Evolutionary conservation across 2,329 filamentous ascomycete species (phyloP).

Genomic region (Immersiporthe knoxdaviesiana): DNA sequence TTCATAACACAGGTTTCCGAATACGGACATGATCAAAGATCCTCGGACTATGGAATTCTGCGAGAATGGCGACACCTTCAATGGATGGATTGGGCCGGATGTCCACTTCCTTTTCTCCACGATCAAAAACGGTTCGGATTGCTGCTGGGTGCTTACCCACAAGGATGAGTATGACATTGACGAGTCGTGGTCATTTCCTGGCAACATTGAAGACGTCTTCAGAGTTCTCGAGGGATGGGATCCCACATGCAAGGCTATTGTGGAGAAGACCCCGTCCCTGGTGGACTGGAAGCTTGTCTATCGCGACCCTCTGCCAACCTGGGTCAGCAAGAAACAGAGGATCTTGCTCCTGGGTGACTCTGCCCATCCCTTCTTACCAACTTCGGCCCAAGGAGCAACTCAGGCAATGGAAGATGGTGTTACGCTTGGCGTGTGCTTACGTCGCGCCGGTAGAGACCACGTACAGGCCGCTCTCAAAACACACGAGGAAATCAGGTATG

Average conservation of each 20-base stretch:
- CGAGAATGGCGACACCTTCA: constrained; percentile 60
- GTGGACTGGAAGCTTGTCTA: constrained; percentile 58
- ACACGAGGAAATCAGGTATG: constrained; percentile 48
- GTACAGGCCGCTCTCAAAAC: constrained; percentile 46
- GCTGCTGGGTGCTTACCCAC: constrained; percentile 63
- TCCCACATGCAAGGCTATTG: constrained; percentile 50
- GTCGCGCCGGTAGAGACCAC: constrained; percentile 41
- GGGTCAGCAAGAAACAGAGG: constrained; percentile 49
- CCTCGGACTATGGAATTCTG: constrained; percentile 58
- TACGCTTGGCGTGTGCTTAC: constrained; percentile 50
- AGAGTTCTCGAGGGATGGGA: constrained; percentile 57
- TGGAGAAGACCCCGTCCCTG: constrained; percentile 49
- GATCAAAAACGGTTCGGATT: constrained; percentile 58
- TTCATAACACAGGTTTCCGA: constrained; percentile 45
- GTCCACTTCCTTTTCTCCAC: constrained; percentile 61
- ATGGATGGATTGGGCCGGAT: constrained; percentile 61
- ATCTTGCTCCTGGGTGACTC: constrained; percentile 53
- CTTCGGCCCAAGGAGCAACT: constrained; percentile 52
- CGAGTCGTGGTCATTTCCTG: constrained; percentile 59
- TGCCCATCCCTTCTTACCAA: constrained; percentile 55
- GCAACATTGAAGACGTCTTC: constrained; percentile 55
- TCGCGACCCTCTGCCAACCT: constrained; percentile 52
- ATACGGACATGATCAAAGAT: constrained; percentile 55
- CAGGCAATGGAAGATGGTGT: constrained; percentile 56
- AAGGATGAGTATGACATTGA: constrained; percentile 57